Evolutionary conservation across 768 basidiomycete genomes (phyloP).

Genomic region (Tulasnella calospora): DNA sequence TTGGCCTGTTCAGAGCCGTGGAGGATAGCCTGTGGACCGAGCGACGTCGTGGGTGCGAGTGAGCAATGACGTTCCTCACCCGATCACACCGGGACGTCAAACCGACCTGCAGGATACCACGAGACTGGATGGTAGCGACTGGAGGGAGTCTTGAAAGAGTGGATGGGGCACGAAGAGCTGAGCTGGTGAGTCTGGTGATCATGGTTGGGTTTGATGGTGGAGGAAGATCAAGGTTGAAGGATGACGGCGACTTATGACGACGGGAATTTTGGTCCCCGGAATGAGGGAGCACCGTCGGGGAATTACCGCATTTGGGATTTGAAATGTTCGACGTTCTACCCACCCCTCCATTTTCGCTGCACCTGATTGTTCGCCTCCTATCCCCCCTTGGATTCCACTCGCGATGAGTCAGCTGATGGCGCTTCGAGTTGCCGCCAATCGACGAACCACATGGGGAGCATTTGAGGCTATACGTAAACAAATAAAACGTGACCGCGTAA

Average conservation of each 20-base stretch:
- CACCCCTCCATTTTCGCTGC: not conserved
- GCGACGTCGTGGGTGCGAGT: conserved; percentile 4
- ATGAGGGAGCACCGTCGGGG: not conserved
- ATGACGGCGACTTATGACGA: not conserved
- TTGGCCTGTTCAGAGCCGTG: conserved; percentile 94
- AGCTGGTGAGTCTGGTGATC: not conserved
- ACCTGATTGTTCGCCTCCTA: not conserved
- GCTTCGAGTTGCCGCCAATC: not conserved
- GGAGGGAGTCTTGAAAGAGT: conserved; percentile 5
- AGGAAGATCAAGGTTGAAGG: not conserved
- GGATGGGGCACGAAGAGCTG: not conserved
- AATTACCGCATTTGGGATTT: not conserved
- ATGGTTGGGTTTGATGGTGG: not conserved
- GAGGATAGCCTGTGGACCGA: conserved; percentile 58
- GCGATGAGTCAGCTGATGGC: not conserved
- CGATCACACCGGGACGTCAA: not conserved
- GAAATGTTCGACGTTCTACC: not conserved
- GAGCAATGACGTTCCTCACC: conserved; percentile 7
- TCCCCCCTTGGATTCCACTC: not conserved
- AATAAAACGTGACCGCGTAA: conserved; percentile 6
- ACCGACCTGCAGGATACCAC: conserved; percentile 11
- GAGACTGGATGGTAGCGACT: conserved; percentile 6
- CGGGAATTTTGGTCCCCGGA: not conserved
- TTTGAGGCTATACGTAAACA: not conserved
- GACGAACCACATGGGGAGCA: not conserved